A percentile compares a stretch with the other conserved stretches of the same genome.
Evolutionary conservation across 2,329 filamentous ascomycete species (phyloP).

Genomic region (Fusarium ramigenum): DNA sequence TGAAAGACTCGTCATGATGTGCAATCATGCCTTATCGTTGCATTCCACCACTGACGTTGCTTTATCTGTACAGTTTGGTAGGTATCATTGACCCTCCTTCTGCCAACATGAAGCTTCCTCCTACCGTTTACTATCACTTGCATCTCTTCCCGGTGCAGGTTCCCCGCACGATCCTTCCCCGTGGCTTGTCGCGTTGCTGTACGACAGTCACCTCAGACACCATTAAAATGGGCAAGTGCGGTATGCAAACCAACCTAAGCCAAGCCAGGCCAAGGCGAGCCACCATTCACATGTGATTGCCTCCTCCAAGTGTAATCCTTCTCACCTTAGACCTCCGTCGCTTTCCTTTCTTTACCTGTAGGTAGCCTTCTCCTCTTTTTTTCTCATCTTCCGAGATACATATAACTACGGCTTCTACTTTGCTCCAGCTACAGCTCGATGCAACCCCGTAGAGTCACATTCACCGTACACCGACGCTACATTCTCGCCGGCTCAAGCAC

Average conservation of each 20-base stretch:
- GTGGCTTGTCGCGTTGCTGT: constrained; percentile 26
- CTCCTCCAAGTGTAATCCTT: constrained; percentile 1
- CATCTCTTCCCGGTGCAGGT: constrained; percentile 12
- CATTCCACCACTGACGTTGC: neutral
- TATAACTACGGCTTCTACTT: neutral
- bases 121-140: constrained; percentile 13
- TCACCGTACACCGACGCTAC: constrained; percentile 5
- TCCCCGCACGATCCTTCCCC: constrained; percentile 23
- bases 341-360: neutral
- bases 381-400: neutral
- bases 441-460: constrained; percentile 18
- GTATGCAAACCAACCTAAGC: constrained; percentile 3
- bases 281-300: constrained; percentile 39
- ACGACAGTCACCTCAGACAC: constrained; percentile 13
- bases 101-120: neutral
- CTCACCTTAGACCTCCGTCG: neutral
- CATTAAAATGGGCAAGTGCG: constrained; percentile 10
- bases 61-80: neutral
- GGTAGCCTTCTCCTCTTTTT: neutral
- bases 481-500: neutral
- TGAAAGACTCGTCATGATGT: neutral
- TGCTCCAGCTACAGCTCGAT: constrained; percentile 1
- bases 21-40: neutral
- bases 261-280: constrained; percentile 3
- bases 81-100: constrained; percentile 4